Percentiles rank a stretch among this genome's conserved stretches.
These are phyloP conservation scores for Colletotrichum abscissum DNA, from an alignment of 2,329 filamentous ascomycete species.

Conservation along the genomic window DNA sequence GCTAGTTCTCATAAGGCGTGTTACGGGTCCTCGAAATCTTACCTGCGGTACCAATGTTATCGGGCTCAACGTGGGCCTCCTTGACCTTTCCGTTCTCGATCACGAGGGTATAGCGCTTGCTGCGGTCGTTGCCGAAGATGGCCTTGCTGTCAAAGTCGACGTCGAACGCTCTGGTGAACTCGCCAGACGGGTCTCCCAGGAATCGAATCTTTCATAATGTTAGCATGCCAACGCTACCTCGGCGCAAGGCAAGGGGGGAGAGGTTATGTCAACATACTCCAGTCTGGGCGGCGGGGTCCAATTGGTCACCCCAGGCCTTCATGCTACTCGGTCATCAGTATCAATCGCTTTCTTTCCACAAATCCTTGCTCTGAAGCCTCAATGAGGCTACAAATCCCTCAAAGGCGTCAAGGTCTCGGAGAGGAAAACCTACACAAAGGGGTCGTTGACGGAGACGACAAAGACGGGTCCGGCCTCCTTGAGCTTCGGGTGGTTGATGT, in stretches of 20 bases:
- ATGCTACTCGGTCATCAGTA: conserved; percentile 66
- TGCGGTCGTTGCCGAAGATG: conserved; percentile 84
- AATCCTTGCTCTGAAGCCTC: background rate
- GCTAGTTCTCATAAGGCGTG: background rate
- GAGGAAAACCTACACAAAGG: conserved; percentile 81
- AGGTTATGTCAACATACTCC: conserved; percentile 69
- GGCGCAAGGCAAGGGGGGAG: background rate
- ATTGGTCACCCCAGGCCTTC: conserved; percentile 85
- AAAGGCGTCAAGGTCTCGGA: too few species aligned
- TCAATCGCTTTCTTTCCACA: conserved; percentile 19
- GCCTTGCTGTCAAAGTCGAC: conserved; percentile 82
- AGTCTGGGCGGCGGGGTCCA: conserved; percentile 80
- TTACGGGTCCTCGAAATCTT: conserved; percentile 43
- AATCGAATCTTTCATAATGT: conserved; percentile 79
- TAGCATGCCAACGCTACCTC: background rate
- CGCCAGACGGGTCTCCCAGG: conserved; percentile 82
- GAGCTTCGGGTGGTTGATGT: conserved; percentile 82
- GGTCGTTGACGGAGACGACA: conserved; percentile 92
- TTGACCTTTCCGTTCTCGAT: conserved; percentile 88
- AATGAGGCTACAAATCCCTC: background rate
- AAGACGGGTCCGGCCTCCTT: conserved; percentile 87
- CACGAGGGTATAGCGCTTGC: conserved; percentile 89
- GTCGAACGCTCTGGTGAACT: conserved; percentile 86
- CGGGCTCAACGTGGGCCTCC: conserved; percentile 84
- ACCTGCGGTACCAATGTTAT: conserved; percentile 87